Evolutionary conservation across 305 asterid species (phyloP).

Genomic region (Fraxinus greggii): DNA sequence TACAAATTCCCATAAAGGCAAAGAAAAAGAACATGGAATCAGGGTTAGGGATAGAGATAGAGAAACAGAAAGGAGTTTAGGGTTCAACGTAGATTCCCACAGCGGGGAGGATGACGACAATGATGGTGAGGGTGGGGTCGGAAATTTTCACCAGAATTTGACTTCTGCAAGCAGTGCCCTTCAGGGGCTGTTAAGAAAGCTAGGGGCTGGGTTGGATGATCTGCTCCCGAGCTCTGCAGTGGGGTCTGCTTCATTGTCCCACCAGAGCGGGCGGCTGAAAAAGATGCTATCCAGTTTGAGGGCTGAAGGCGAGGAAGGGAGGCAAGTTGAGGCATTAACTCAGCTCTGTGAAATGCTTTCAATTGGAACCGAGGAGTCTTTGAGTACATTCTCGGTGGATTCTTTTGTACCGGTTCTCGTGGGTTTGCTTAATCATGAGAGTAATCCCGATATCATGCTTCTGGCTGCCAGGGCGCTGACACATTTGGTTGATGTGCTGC

Average conservation of each 20-base stretch:
- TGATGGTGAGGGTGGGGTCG: conserved; percentile 85
- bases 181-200: conserved; percentile 82
- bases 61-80: conserved; percentile 62
- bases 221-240: conserved; percentile 85
- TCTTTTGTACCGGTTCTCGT: conserved; percentile 95
- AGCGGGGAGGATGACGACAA: conserved; percentile 77
- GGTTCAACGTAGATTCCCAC: conserved; percentile 69
- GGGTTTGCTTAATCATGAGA: conserved; percentile 87
- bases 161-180: conserved; percentile 95
- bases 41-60: conserved; percentile 51
- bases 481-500: conserved; percentile 92
- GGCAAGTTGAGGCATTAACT: conserved; percentile 88
- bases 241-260: conserved; percentile 80
- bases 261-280: conserved; percentile 81
- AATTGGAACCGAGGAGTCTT: conserved; percentile 90
- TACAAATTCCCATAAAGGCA: conserved; percentile 72
- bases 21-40: conserved; percentile 79
- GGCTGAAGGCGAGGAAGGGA: conserved; percentile 99
- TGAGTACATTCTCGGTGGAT: conserved; percentile 93
- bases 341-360: conserved; percentile 97
- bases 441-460: conserved; percentile 93
- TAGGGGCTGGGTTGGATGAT: conserved; percentile 97
- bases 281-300: conserved; percentile 89
- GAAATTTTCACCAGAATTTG: conserved; percentile 79
- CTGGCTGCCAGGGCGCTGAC: conserved; percentile 96